Evolutionary conservation across 345 rosid species (phyloP).

Genomic region (Murraya koenigii): DNA sequence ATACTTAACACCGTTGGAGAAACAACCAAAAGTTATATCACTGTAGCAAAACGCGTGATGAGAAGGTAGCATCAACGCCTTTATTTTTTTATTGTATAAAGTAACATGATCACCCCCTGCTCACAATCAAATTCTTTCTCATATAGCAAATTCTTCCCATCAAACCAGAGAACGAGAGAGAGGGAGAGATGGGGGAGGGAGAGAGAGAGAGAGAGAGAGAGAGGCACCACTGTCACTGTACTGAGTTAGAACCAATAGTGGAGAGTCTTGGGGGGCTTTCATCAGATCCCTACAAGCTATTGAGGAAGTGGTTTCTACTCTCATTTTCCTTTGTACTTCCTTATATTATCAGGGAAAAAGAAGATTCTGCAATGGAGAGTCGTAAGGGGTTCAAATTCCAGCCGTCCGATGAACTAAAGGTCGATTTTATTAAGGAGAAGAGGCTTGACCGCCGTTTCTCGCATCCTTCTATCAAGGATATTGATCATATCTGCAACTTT

Average conservation of each 20-base stretch:
- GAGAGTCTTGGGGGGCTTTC: neutral
- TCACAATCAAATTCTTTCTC: neutral
- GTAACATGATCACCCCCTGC: neutral
- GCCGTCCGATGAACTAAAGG: conserved; percentile 21
- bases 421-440: conserved; percentile 3
- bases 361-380: neutral
- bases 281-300: no score
- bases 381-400: conserved; percentile 26
- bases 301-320: no score
- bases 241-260: neutral
- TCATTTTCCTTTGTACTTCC: neutral
- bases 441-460: conserved; percentile 2
- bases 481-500: conserved; percentile 1
- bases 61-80: neutral
- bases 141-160: no score
- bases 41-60: neutral
- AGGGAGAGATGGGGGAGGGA: no score
- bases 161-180: no score
- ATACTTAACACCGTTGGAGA: neutral
- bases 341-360: no score
- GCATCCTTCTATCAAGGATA: neutral
- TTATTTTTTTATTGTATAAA: no score
- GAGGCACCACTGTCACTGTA: no score
- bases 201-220: neutral
- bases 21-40: neutral